These are phyloP conservation scores for Aspergillus quadrilineatus DNA, from an alignment of 2,329 filamentous ascomycete species.

Conservation along the genomic window DNA sequence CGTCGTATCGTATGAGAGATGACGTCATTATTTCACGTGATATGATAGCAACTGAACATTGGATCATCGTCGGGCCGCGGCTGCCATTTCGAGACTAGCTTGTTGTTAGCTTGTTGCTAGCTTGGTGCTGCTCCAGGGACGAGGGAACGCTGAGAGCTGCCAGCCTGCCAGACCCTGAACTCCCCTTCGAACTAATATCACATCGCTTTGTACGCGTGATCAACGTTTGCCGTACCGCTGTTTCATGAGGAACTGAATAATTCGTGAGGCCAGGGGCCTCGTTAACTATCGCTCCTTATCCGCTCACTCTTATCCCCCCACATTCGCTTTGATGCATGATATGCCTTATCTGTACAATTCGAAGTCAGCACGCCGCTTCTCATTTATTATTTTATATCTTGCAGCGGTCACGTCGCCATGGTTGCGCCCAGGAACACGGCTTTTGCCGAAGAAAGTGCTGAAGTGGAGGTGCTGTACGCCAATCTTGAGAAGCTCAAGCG, in stretches of 20 bases:
- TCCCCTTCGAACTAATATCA: too few species aligned
- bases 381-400: not conserved
- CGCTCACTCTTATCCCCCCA: not conserved
- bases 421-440: constrained; percentile 56
- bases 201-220: not conserved
- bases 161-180: too few species aligned
- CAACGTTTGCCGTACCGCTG: not conserved
- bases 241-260: not conserved
- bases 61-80: constrained; percentile 9
- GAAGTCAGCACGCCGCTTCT: too few species aligned
- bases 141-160: not conserved
- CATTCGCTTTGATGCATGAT: constrained; percentile 13
- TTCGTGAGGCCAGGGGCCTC: not conserved
- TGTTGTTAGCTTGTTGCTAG: too few species aligned
- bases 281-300: not conserved
- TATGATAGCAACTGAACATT: constrained; percentile 13
- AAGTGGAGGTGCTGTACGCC: constrained; percentile 65
- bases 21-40: not conserved
- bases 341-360: constrained; percentile 7
- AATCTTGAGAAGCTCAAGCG: constrained; percentile 88
- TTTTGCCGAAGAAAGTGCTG: constrained; percentile 65
- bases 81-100: not conserved
- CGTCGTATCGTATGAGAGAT: not conserved
- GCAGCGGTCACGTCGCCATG: constrained; percentile 38
- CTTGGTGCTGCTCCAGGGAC: not conserved